Evolutionary conservation across 23 red algal species (phyloP), one percentile per base, ranked within the genome.

Genomic region (Gracilaria caudata): DNA sequence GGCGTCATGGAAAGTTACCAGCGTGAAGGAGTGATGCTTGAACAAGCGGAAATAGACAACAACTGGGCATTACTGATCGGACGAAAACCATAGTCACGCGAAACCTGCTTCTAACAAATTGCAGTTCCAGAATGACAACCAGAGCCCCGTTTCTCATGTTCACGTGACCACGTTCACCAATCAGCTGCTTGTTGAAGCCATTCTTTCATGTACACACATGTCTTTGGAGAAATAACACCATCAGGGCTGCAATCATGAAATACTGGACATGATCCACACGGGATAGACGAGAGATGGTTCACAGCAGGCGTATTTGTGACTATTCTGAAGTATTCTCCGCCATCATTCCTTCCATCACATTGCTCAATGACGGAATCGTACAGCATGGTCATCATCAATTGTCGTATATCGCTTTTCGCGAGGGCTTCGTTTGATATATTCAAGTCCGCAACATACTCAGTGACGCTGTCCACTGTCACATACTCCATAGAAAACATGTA

Each of bases 51-150:
- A 44, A 73, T 91, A 51, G 29, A 90, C 19, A 51, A 59, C 29
- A 65, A 78, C 33, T 95, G 93, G 93, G 93, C 71, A 59, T 41
- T 95, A 79, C 35, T 95, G 80, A 70, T 82, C 41, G 93, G 93
- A n/a, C 17, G 19, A 54, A 84, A 77, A 26, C 43, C 37, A 28
- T 85, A 72, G 66, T 14, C 54, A 21, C 17, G 8, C 54, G 3
- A 57, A 21, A n/a, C 8, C 17, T 21, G 17, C 17, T 49, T 49
- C 45, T 49, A 49, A 49, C 45, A 49, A 9, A 49, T 49, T n/a
- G n/a, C n/a, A n/a, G n/a, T n/a, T n/a, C n/a, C n/a, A n/a, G n/a
- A n/a, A 13, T 49, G 45, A 49, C 7, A 9, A 49, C 45, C 45
- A 49, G 45, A 13, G 45, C 45, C 7, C 7, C 13, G 7, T 13